phyloP scores from a whole-genome alignment of 2,329 filamentous ascomycete species.

The Exophiala xenobiotica region DNA sequence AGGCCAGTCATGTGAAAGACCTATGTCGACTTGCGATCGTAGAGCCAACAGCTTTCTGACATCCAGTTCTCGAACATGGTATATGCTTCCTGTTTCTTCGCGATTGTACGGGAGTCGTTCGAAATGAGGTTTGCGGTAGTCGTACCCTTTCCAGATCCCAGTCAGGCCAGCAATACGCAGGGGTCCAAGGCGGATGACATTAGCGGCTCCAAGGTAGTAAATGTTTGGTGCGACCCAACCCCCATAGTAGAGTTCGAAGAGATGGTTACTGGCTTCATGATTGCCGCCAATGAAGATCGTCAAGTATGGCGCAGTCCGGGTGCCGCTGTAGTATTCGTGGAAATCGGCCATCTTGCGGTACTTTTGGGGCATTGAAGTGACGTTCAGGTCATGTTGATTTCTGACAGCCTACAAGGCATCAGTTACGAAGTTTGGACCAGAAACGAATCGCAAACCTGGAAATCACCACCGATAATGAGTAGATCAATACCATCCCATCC shows the following conservation, averaged over 20 bases:
- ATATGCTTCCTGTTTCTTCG: slow-evolving; percentile 76
- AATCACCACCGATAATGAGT: slow-evolving; percentile 93
- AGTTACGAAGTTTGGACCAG: slow-evolving; percentile 3
- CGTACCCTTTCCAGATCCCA: slow-evolving; percentile 90
- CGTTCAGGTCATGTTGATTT: slow-evolving; percentile 81
- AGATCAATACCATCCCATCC: slow-evolving; percentile 82
- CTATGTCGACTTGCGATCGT: slow-evolving; percentile 84
- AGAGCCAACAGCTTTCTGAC: slow-evolving; percentile 84
- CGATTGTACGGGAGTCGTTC: slow-evolving; percentile 82
- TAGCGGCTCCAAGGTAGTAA: slow-evolving; percentile 93
- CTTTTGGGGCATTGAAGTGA: slow-evolving; percentile 86
- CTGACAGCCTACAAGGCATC: slow-evolving; percentile 66
- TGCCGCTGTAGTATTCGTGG: slow-evolving; percentile 86
- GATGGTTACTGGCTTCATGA: slow-evolving; percentile 86
- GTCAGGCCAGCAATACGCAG: slow-evolving; percentile 86
- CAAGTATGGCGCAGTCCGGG: slow-evolving; percentile 74
- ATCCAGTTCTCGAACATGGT: slow-evolving; percentile 87
- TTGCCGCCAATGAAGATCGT: slow-evolving; percentile 94
- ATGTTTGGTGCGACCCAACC: slow-evolving; percentile 97
- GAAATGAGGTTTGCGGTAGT: slow-evolving; percentile 79
- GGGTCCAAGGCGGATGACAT: slow-evolving; percentile 78
- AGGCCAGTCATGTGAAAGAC: slow-evolving; percentile 95
- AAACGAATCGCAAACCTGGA: slow-evolving; percentile 61
- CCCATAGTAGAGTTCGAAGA: slow-evolving; percentile 92
- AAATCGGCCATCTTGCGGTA: slow-evolving; percentile 90